Base-by-base conservation (phyloP, 78 protist species). In the Monosiga brevicollis region DNA sequence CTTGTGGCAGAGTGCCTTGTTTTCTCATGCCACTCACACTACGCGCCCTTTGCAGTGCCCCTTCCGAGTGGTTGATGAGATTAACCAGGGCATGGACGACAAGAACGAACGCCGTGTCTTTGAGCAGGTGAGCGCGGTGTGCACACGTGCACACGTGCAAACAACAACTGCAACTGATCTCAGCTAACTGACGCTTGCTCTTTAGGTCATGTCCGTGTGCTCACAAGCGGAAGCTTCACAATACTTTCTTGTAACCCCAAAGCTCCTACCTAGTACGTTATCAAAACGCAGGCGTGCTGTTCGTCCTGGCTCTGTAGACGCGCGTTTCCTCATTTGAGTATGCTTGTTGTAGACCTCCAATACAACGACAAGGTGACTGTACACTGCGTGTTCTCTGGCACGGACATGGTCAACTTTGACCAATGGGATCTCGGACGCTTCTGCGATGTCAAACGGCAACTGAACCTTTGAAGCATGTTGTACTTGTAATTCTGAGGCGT, bases 1-100 rank as follows among this genome's bases (percentile, higher is more conserved):
- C n/a, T n/a, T n/a, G n/a, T n/a, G n/a, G n/a, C n/a, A n/a, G n/a
- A n/a, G n/a, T n/a, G n/a, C n/a, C n/a, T n/a, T n/a, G n/a, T n/a
- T n/a, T n/a, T n/a, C n/a, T n/a, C n/a, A n/a, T n/a, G n/a, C n/a
- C n/a, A n/a, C n/a, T n/a, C n/a, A n/a, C n/a, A n/a, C n/a, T n/a
- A n/a, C n/a, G n/a, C n/a, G n/a, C n/a, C n/a, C 1, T 9, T 6
- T 38, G 76, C 74, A n/a, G 42, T 83, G 90, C 35, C 97, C 97
- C 20, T 94, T 95, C 82, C 86, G 98, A 22, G 89, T 95, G 2
- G 98, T 95, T 22, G 98, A 95, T 73, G 98, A 95, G 87, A 94
- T 95, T 85, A 95, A 94, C 85, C 95, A 87, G 80, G 95, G 95
- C 79, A 94, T 93, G 95, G 96, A 93, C 86, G 85, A 93, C 62